Conservation (phyloP, 1,139 yeast genomes). For the Saccharomyces hybrid region DNA sequence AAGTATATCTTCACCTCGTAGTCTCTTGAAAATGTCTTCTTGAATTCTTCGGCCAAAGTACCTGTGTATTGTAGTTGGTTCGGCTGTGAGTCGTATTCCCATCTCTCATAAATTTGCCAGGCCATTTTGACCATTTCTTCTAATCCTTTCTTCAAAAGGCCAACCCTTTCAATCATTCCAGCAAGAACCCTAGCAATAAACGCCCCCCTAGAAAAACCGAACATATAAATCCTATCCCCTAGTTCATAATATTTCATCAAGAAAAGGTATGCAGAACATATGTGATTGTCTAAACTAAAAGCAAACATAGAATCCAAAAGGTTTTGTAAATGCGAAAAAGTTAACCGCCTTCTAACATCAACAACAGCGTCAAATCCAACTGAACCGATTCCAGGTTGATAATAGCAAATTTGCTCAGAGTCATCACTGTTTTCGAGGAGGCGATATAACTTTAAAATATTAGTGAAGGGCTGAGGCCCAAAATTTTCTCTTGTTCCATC, state of each 20-base stretch:
- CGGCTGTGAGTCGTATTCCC: constrained; percentile 59
- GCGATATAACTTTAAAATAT: constrained; percentile 46
- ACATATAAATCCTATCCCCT: constrained; percentile 47
- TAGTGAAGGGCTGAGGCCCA: constrained; percentile 49
- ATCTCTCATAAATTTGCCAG: constrained; percentile 51
- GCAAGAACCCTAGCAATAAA: constrained; percentile 54
- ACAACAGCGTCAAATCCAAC: constrained; percentile 37
- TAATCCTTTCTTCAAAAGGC: constrained; percentile 45
- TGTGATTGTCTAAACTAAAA: constrained; percentile 46
- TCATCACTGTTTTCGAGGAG: constrained; percentile 41
- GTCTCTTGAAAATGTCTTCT: constrained; percentile 42
- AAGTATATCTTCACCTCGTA: constrained; percentile 40
- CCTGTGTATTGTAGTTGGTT: constrained; percentile 36
- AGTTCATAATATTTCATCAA: constrained; percentile 41
- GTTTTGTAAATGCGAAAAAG: constrained; percentile 21
- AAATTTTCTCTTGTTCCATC: constrained; percentile 59
- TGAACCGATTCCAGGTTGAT: constrained; percentile 60
- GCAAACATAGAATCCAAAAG: constrained; percentile 47
- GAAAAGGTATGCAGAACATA: constrained; percentile 48
- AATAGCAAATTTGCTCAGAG: constrained; percentile 44
- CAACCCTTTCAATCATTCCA: constrained; percentile 57
- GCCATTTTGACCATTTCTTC: constrained; percentile 50
- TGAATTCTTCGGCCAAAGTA: constrained; percentile 45
- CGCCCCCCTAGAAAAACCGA: constrained; percentile 63
- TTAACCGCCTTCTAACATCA: constrained; percentile 17